A percentile compares a stretch with the other conserved stretches of the same genome.
These are phyloP conservation scores for Suillus ampliporus DNA, from an alignment of 768 basidiomycete species.

Conservation along the genomic window DNA sequence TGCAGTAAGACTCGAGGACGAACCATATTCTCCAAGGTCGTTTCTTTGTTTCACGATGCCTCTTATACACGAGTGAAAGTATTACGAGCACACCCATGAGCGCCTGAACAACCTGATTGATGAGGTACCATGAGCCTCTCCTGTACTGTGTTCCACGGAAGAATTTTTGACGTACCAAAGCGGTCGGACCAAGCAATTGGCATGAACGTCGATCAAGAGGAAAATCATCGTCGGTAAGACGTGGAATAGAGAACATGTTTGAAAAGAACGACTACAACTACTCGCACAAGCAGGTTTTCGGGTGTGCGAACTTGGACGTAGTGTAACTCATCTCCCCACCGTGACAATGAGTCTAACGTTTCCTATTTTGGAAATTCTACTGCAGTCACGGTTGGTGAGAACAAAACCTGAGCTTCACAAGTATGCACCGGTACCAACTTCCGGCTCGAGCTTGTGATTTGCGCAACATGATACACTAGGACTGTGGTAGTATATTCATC, in stretches of 20 bases:
- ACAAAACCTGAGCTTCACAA: neutral
- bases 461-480: neutral
- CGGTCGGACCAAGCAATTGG: conserved; percentile 53
- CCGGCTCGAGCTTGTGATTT: neutral
- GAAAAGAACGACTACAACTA: neutral
- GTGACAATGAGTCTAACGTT: neutral
- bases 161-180: conserved; percentile 40
- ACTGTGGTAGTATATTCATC: too few relatives aligned
- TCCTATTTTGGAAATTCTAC: neutral
- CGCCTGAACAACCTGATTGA: conserved; percentile 72
- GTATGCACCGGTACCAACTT: neutral
- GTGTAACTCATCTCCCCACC: too few relatives aligned
- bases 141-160: neutral
- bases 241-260: conserved; percentile 21
- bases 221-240: conserved; percentile 25
- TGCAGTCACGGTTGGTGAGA: neutral
- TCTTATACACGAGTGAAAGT: conserved; percentile 83
- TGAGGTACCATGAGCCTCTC: conserved; percentile 9
- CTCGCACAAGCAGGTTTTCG: neutral
- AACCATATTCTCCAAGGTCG: conserved; percentile 95
- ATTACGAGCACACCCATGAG: conserved; percentile 94
- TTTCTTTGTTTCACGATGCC: conserved; percentile 83
- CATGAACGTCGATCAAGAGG: conserved; percentile 51
- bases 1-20: conserved; percentile 22
- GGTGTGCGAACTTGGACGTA: conserved; percentile 6